phyloP scores from a whole-genome alignment of 2,329 filamentous ascomycete species.

The Dactylellina leptospora region DNA sequence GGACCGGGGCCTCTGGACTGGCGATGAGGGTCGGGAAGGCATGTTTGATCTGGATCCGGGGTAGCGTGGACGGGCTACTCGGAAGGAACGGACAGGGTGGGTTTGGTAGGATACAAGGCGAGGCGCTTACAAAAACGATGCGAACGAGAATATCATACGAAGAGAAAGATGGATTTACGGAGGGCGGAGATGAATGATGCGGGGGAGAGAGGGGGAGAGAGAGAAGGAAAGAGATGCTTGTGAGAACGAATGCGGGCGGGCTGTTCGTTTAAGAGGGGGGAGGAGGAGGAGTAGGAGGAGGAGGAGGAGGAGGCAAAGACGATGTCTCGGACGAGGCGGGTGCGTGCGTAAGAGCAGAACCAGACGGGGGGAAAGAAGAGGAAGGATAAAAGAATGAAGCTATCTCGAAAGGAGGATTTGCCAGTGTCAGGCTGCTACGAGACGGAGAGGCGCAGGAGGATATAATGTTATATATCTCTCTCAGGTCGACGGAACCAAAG shows the following conservation, averaged over 20 bases:
- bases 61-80: no score
- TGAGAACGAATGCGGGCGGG: conserved; percentile 4
- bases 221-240: not conserved
- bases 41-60: no score
- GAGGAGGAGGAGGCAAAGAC: conserved; percentile 1
- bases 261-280: not conserved
- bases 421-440: no score
- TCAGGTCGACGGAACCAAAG: not conserved
- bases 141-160: not conserved
- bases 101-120: not conserved
- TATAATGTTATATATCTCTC: not conserved
- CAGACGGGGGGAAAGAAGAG: not conserved
- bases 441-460: not conserved
- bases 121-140: not conserved
- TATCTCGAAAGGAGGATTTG: not conserved
- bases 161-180: not conserved
- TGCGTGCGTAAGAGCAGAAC: conserved; percentile 12
- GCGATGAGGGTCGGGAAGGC: conserved; percentile 43
- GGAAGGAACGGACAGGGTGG: not conserved
- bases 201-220: not conserved
- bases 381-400: not conserved
- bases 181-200: conserved; percentile 1
- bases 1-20: conserved; percentile 35
- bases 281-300: not conserved
- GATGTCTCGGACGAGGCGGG: not conserved